phyloP scores from a whole-genome alignment of 1,284 basidiomycete species.

The Cryptococcus deneoformans region DNA sequence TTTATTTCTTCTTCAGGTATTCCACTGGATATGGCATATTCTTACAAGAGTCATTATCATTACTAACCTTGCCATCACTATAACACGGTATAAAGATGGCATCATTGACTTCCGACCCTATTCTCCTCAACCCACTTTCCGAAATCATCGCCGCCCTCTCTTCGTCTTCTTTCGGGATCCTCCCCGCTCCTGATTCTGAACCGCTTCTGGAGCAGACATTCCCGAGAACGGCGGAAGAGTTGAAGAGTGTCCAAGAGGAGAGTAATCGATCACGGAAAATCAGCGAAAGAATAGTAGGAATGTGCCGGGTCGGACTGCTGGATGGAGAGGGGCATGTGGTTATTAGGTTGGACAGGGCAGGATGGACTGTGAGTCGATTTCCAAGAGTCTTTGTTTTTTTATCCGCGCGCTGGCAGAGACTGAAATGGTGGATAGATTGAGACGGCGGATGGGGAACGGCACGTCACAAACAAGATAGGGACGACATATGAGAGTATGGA shows the following conservation, averaged over 20 bases:
- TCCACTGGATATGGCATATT: background rate
- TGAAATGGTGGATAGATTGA: background rate
- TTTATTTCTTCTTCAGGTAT: background rate
- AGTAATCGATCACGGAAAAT: slow-evolving; percentile 2
- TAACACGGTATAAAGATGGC: background rate
- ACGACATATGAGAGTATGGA: slow-evolving; percentile 39
- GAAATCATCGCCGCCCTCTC: slow-evolving; percentile 32
- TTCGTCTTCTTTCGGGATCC: slow-evolving; percentile 30
- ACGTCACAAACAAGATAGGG: slow-evolving; percentile 3
- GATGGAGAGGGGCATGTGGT: slow-evolving; percentile 20
- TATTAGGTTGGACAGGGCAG: slow-evolving; percentile 27
- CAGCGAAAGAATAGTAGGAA: slow-evolving; percentile 19
- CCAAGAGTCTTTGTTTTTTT: background rate
- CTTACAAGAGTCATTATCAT: background rate
- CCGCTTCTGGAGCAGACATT: slow-evolving; percentile 22
- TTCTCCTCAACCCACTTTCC: slow-evolving; percentile 36
- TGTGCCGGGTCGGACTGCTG: slow-evolving; percentile 20
- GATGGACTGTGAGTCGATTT: slow-evolving; percentile 38
- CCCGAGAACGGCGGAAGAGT: slow-evolving; percentile 26
- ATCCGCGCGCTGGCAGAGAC: slow-evolving; percentile 12
- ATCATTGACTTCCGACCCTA: slow-evolving; percentile 15
- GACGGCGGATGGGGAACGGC: slow-evolving; percentile 1
- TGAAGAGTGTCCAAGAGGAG: slow-evolving; percentile 12
- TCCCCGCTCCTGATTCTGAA: slow-evolving; percentile 4
- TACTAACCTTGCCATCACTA: background rate